A percentile compares a stretch with the other conserved stretches of the same genome.
Conservation (phyloP, 148 eudicot genomes). For the Fagopyrum tataricum region DNA sequence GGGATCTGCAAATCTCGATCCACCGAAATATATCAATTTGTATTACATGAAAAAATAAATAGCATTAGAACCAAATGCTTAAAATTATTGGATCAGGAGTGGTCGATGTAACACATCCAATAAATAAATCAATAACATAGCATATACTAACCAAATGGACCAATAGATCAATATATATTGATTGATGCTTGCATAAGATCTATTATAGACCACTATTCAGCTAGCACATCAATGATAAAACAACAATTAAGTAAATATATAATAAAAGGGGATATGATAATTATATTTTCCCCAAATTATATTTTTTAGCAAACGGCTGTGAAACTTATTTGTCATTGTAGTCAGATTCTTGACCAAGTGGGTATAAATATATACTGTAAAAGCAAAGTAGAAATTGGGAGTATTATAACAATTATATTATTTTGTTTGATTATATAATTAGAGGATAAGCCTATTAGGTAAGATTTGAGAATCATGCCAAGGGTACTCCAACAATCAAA, state of each 20-base stretch:
- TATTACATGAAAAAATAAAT: too few species aligned
- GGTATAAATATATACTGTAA: background rate
- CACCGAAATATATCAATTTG: too few species aligned
- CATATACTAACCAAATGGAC: too few species aligned
- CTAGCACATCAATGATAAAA: background rate
- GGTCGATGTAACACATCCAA: too few species aligned
- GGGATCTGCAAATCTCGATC: too few species aligned
- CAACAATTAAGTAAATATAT: too few species aligned
- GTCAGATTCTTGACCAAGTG: constrained; percentile 10
- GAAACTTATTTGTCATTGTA: background rate
- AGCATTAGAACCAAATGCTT: too few species aligned
- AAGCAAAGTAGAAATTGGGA: background rate
- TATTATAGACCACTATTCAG: too few species aligned
- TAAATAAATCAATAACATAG: too few species aligned
- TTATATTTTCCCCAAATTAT: background rate
- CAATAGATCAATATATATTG: too few species aligned
- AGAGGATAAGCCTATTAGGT: constrained; percentile 7
- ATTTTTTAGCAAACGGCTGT: background rate
- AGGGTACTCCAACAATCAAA: constrained; percentile 1
- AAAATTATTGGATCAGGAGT: too few species aligned
- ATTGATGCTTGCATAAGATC: too few species aligned
- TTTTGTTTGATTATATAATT: background rate
- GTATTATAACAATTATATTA: constrained; percentile 1
- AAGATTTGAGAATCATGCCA: constrained; percentile 3
- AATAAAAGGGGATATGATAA: background rate